These are phyloP conservation scores for Cutaneotrichosporon cutaneum DNA, from an alignment of 1,284 basidiomycete genomes.

Conservation along the genomic window DNA sequence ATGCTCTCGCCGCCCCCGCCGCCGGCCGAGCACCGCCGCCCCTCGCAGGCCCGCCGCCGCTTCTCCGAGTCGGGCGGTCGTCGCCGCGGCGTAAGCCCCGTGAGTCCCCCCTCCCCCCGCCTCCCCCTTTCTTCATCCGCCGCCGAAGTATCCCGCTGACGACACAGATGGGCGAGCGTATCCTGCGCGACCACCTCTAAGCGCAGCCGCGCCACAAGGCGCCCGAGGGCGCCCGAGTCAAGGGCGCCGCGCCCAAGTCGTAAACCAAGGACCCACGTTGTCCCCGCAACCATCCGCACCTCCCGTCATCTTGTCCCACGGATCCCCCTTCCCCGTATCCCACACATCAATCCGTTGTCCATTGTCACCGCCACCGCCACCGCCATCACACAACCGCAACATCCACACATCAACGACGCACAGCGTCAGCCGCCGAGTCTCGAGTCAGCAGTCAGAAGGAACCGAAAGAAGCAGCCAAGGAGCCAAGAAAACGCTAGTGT, in stretches of 20 bases:
- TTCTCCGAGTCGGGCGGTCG: conserved; percentile 40
- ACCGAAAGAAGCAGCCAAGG: background rate
- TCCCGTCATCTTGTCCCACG: background rate
- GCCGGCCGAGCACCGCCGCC: conserved; percentile 5
- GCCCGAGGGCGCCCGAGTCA: too few relatives aligned
- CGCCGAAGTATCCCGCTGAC: conserved; percentile 2
- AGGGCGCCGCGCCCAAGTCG: too few relatives aligned
- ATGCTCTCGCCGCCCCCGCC: conserved; percentile 20
- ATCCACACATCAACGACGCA: background rate
- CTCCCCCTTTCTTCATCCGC: conserved; percentile 8
- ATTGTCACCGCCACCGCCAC: background rate
- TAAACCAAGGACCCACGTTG: background rate
- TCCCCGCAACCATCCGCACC: background rate
- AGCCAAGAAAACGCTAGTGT: background rate
- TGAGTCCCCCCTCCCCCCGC: too few relatives aligned
- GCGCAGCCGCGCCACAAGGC: background rate
- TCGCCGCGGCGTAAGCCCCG: conserved; percentile 48
- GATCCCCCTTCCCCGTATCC: background rate
- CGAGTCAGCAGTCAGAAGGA: background rate
- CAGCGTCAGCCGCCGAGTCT: background rate
- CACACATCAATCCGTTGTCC: background rate
- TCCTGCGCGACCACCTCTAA: conserved; percentile 47
- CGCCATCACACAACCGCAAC: too few relatives aligned
- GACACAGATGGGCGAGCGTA: conserved; percentile 46
- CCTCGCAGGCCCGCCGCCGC: conserved; percentile 16